phyloP scores from a whole-genome alignment of 2,329 filamentous ascomycete species.

The Botrytis hyacinthi region DNA sequence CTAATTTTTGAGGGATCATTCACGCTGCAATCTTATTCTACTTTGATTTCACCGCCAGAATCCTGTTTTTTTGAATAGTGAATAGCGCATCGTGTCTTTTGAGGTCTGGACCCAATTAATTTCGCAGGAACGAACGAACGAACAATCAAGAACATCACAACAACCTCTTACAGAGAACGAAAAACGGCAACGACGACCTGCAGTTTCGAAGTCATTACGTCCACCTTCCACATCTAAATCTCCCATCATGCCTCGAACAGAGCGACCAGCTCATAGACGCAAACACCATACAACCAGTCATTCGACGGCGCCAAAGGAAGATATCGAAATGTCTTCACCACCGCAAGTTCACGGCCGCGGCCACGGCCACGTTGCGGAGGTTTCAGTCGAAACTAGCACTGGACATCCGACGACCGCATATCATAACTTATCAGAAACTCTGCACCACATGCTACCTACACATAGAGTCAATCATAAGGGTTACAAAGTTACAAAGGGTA shows the following conservation, averaged over 20 bases:
- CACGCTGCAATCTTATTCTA: neutral
- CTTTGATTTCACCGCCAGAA: neutral
- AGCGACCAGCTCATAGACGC: neutral
- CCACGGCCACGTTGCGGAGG: slow-evolving; percentile 11
- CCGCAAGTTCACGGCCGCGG: neutral
- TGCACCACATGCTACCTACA: slow-evolving; percentile 17
- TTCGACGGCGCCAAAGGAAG: neutral
- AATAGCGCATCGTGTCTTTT: neutral
- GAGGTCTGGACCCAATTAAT: neutral
- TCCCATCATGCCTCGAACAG: slow-evolving; percentile 4
- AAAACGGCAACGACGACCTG: neutral
- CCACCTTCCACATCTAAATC: neutral
- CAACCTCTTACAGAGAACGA: neutral
- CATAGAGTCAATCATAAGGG: slow-evolving; percentile 26
- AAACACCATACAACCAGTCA: slow-evolving; percentile 3
- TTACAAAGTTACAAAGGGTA: slow-evolving; percentile 38
- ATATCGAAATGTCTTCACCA: slow-evolving; percentile 21
- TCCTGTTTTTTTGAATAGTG: neutral
- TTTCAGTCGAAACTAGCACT: slow-evolving; percentile 17
- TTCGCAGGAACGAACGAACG: slow-evolving; percentile 13
- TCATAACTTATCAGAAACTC: slow-evolving; percentile 15
- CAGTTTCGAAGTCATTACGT: neutral
- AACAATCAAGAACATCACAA: neutral
- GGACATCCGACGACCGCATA: slow-evolving; percentile 8
- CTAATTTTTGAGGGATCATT: neutral